A percentile compares a stretch with the other conserved stretches of the same genome.
These are phyloP conservation scores for Passiflora organensis DNA, from an alignment of 345 rosid genomes.

Conservation along the genomic window DNA sequence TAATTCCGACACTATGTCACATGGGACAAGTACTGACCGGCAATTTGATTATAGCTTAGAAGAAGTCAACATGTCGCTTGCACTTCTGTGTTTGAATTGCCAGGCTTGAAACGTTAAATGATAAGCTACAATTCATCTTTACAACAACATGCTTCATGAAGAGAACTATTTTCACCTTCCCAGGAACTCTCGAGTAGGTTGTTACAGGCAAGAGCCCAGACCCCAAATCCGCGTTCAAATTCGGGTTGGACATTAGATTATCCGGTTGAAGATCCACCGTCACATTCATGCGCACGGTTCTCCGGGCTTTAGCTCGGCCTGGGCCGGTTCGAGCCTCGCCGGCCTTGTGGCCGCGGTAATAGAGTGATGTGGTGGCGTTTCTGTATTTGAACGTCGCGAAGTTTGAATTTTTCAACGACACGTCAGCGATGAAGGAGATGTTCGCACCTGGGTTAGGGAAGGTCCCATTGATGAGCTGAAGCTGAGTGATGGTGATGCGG, in stretches of 20 bases:
- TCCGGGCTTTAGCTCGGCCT: constrained; percentile 47
- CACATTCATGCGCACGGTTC: constrained; percentile 59
- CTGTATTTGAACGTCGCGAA: constrained; percentile 57
- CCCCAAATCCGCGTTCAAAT: constrained; percentile 31
- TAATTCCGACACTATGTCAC: no score
- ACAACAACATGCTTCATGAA: constrained; percentile 44
- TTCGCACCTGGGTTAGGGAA: constrained; percentile 54
- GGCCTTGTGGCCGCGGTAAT: constrained; percentile 44
- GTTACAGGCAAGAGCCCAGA: constrained; percentile 46
- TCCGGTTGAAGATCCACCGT: constrained; percentile 52
- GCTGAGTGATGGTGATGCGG: constrained; percentile 37
- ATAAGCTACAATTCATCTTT: constrained; percentile 59
- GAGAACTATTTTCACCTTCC: constrained; percentile 48
- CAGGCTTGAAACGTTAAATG: constrained; percentile 37
- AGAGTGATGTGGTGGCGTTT: constrained; percentile 58
- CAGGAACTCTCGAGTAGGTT: constrained; percentile 55
- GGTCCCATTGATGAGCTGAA: constrained; percentile 38
- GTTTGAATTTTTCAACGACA: constrained; percentile 73
- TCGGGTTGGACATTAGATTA: constrained; percentile 34
- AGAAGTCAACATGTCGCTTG: constrained; percentile 41
- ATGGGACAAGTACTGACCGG: no score
- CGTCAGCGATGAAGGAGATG: constrained; percentile 59
- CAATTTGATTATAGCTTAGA: constrained; percentile 25
- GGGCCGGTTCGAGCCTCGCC: constrained; percentile 77
- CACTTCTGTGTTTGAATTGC: constrained; percentile 40